Evolutionary conservation across 352 stramenopile species (phyloP), one percentile per base, ranked within the genome.

Genomic region (Phytopythium mirpurense): DNA sequence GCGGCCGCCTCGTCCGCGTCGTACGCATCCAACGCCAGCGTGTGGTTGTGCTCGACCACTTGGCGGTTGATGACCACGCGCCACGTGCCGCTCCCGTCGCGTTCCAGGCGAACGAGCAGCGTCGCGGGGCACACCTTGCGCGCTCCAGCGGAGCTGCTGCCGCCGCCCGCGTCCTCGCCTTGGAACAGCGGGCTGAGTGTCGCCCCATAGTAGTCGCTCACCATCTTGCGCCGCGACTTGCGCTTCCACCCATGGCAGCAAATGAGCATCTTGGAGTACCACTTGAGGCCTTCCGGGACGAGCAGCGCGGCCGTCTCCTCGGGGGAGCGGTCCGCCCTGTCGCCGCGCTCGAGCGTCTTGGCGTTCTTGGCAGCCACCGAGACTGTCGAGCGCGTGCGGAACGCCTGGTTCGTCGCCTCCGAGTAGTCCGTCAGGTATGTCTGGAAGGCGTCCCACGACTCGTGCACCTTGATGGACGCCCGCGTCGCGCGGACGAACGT

Each of bases 261-360:
- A 42, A 88, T 89, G 19, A 89, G 51, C 58, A 91, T 56, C 60
- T 91, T 91, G 1, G 78, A 89, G 40, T 82, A 88, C 80, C 80
- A 91, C 32, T 83, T 85, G 42, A 71, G 68, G 14, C 65, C 41
- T 21, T 83, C 57, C 0, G 80, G 80, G 12, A 89, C 73, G 46
- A 88, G 21, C 18, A 75, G 68, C 2, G 54, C 60, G 0, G 42
- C 55, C 4, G 67, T 54, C 0, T 72, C 67, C 5, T 59, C 41
- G 0, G 42, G 32, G 1, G 59, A 49, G 24, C 75, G 76, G n/a
- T 65, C 75, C 3, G 57, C 52, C 29, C 83, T 83, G 9, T 46
- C 57, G 26, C 65, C 65, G 42, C 83, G 58, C 8, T 76, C 63
- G 19, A 59, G 46, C 7, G 27, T 29, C 43, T 87, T 89, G 6